Conservation (phyloP, 2,329 filamentous ascomycete genomes). For the Emergomyces pasteurianus region DNA sequence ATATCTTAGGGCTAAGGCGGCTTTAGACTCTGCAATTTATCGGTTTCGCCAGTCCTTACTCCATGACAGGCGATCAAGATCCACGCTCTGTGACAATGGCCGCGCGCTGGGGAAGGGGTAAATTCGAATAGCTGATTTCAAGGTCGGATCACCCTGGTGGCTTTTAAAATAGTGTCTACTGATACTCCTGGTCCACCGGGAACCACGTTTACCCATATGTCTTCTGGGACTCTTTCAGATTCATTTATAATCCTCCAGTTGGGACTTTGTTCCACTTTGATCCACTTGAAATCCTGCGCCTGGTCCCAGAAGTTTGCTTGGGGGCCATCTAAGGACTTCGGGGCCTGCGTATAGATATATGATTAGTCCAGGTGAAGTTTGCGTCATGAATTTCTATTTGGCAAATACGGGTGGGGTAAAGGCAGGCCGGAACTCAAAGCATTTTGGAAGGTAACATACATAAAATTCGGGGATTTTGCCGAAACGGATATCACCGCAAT, state of each 20-base stretch:
- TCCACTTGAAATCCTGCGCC: conserved; percentile 96
- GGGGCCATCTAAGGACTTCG: conserved; percentile 21
- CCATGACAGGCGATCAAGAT: not conserved
- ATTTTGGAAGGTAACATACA: conserved; percentile 38
- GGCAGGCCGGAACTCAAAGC: not conserved
- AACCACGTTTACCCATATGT: conserved; percentile 58
- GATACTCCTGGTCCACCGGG: conserved; percentile 50
- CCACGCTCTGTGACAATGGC: not conserved
- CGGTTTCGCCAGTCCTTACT: too few species aligned
- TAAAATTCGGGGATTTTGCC: conserved; percentile 59
- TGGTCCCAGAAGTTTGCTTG: conserved; percentile 66
- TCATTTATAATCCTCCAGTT: conserved; percentile 68
- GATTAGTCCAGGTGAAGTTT: not conserved
- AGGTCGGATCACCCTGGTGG: conserved; percentile 19
- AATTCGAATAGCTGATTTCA: conserved; percentile 1
- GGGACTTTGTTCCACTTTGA: conserved; percentile 72
- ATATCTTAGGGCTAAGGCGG: not conserved
- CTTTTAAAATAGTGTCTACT: conserved; percentile 51
- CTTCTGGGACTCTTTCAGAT: conserved; percentile 45
- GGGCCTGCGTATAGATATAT: conserved; percentile 12
- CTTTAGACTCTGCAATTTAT: not conserved
- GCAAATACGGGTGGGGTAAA: not conserved
- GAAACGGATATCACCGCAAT: conserved; percentile 68
- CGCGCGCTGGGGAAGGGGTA: not conserved
- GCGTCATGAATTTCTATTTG: not conserved